Conservation (phyloP, 768 basidiomycete species). For the Mycena floridula region DNA sequence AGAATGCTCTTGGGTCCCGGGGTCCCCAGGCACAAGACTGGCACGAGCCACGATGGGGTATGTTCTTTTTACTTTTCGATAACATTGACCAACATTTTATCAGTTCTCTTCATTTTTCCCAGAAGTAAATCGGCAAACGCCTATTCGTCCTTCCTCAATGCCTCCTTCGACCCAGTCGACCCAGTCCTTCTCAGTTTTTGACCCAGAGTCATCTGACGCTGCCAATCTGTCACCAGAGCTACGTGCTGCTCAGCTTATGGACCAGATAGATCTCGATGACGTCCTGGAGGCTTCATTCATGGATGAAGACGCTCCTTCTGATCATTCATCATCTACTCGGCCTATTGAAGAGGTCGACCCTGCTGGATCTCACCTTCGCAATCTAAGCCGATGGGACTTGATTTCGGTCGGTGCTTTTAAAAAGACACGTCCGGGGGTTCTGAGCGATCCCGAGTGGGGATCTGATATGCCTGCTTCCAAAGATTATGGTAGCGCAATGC, state of each 20-base stretch:
- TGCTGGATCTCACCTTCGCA: constrained; percentile 8
- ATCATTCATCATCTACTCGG: constrained; percentile 11
- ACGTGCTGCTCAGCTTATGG: constrained; percentile 45
- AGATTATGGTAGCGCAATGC: constrained; percentile 16
- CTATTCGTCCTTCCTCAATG: background rate
- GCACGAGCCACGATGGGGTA: constrained; percentile 19
- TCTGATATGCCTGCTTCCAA: constrained; percentile 15
- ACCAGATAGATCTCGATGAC: constrained; percentile 57
- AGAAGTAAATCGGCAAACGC: background rate
- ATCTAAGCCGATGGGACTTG: constrained; percentile 45
- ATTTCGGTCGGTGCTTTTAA: constrained; percentile 50
- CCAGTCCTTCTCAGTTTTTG: constrained; percentile 22
- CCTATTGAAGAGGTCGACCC: too few species aligned
- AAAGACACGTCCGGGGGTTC: constrained; percentile 26
- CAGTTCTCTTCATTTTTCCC: background rate
- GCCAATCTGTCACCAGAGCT: constrained; percentile 27
- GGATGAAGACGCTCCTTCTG: constrained; percentile 34
- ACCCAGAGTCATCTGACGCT: constrained; percentile 29
- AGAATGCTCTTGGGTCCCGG: too few species aligned
- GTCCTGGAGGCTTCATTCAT: constrained; percentile 72
- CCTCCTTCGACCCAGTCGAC: constrained; percentile 16
- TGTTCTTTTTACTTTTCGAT: background rate
- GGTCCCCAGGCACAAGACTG: background rate
- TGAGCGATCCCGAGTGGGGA: constrained; percentile 6
- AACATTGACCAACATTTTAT: background rate